phyloP scores from a whole-genome alignment of 495 filamentous ascomycete genomes.

The Penicillium mononematosum region DNA sequence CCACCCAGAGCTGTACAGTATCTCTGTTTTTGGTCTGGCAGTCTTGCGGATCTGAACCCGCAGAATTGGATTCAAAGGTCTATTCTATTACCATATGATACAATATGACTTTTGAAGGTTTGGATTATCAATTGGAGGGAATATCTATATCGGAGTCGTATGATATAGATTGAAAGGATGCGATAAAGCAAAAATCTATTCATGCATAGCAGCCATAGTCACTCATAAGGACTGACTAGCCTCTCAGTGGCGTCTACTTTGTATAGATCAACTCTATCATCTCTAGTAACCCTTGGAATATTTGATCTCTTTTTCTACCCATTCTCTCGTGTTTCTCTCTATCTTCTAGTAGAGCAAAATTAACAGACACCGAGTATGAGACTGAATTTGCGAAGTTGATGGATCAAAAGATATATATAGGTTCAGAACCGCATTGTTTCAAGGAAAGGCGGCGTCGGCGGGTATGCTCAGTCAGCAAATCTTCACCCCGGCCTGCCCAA shows the following conservation, averaged over 20 bases:
- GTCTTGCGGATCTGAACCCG: no score
- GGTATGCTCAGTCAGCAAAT: constrained; percentile 5
- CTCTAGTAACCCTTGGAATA: background rate
- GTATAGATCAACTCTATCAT: background rate
- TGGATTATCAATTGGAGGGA: background rate
- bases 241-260: background rate
- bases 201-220: background rate
- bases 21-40: no score
- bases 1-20: no score
- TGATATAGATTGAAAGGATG: background rate
- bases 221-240: background rate
- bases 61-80: no score
- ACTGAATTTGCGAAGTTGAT: background rate
- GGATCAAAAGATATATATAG: background rate
- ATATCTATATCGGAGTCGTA: background rate
- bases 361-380: background rate
- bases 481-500: background rate
- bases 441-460: no score
- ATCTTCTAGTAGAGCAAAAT: background rate
- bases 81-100: no score
- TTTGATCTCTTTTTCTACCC: background rate
- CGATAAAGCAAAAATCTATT: background rate
- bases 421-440: no score
- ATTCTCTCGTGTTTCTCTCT: background rate
- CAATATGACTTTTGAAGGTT: background rate